Base-by-base conservation (phyloP, 2,329 filamentous ascomycete genomes). In the Paramyrothecium sp. region DNA sequence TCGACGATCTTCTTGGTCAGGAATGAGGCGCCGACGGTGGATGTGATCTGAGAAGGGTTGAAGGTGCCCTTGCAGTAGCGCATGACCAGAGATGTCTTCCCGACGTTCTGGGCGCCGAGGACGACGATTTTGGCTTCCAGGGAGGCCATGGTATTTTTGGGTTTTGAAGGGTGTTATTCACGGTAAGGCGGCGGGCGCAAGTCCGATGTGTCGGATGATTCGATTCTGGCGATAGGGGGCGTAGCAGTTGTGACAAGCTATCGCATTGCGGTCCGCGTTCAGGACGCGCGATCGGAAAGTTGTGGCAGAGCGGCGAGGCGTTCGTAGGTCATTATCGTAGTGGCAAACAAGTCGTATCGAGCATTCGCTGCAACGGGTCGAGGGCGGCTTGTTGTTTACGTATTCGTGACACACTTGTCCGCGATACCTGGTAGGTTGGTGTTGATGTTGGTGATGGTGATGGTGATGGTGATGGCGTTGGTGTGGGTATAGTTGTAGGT, bases 81-180 rank as follows among this genome's bases (percentile, higher is more conserved):
- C 76, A 87, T 89, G 30, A 92, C 87, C 48, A 92, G 82, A 16
- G 87, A 89, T 13, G 90, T 92, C 78, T 92, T 93, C 68, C 89
- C 89, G 56, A 92, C 89, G 71, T 88, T 87, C 75, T 92, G 90
- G 52, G 88, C 85, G 73, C 90, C 90, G 67, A 93, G 86, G 61
- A 93, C 88, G 64, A 92, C 88, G 57, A 93, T 89, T 75, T 92
- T 92, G 71, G 90, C 89, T 77, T 92, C 89, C 68, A 93, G 84
- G 46, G 88, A 89, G 66, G 84, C 82, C 73, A 77, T 76, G 60
- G 26, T 30, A 30, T 30, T 4, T 30, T 30, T 30, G n/a, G n/a
- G 57, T 30, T 30, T 30, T 30, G 26, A 5, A 5, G 26, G 4
- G 26, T 30, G 26, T 30, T 4, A 10, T 30, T 30, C 5, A 30